Percentiles rank a stretch among this genome's conserved stretches.
Evolutionary conservation across 148 eudicot species (phyloP).

Genomic region (Camellia japonica): DNA sequence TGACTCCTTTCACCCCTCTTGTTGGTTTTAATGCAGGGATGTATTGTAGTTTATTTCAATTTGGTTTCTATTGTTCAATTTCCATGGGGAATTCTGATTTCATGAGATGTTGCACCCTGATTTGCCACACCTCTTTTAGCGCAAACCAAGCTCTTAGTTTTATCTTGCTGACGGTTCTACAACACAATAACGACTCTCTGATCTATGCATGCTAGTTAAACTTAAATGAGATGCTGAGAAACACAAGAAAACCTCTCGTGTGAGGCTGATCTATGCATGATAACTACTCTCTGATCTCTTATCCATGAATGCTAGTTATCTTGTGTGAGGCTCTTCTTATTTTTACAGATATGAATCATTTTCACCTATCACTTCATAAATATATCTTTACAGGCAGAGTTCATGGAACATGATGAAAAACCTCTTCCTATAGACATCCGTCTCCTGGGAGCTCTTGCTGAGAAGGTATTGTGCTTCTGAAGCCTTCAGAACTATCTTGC

Average conservation of each 20-base stretch:
- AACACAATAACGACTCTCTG: no score
- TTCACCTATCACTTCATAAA: conserved; percentile 5
- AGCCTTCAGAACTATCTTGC: background rate
- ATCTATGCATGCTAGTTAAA: background rate
- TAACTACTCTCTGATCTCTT: no score
- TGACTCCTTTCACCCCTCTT: background rate
- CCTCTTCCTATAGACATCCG: conserved; percentile 99
- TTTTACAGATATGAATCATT: background rate
- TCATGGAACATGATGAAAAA: conserved; percentile 98
- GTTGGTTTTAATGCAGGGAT: background rate
- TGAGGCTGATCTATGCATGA: no score
- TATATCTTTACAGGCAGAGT: conserved; percentile 71
- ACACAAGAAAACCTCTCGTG: background rate
- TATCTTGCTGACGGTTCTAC: conserved; percentile 5
- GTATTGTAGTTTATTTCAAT: background rate
- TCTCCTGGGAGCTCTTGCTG: conserved; percentile 97
- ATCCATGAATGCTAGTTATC: no score
- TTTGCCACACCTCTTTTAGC: background rate
- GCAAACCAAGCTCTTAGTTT: background rate
- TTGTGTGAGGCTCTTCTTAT: background rate
- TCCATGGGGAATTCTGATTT: background rate
- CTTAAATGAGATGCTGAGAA: background rate
- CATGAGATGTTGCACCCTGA: background rate
- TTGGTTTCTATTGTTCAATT: background rate
- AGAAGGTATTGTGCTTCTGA: conserved; percentile 55